Conservation (phyloP, 73 alveolate genomes). For the Paramecium tetraurelia region DNA sequence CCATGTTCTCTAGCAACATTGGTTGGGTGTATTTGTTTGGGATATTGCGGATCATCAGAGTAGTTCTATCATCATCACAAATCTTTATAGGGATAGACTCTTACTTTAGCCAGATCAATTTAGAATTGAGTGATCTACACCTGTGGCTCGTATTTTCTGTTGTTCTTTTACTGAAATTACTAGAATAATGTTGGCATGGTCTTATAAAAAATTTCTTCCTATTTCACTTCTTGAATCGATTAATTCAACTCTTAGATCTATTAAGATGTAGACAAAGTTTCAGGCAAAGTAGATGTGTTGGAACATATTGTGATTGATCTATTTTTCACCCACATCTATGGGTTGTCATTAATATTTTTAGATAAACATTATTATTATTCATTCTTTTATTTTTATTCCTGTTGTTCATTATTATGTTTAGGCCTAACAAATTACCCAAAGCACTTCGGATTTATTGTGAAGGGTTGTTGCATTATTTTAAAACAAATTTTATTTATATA, state of each 20-base stretch:
- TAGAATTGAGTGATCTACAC: not conserved
- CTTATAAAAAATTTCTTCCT: not conserved
- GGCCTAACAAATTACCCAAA: not conserved
- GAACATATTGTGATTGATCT: not conserved
- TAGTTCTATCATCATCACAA: constrained; percentile 64
- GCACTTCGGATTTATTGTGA: not conserved
- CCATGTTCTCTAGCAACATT: constrained; percentile 74
- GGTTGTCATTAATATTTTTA: not conserved
- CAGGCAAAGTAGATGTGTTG: not conserved
- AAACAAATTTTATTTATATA: not conserved
- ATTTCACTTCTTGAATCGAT: not conserved
- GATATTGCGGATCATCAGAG: constrained; percentile 96
- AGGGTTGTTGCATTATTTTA: not conserved
- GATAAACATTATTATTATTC: not conserved
- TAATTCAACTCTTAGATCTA: not conserved
- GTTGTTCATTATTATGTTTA: not conserved
- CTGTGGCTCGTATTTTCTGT: not conserved
- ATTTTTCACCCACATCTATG: not conserved
- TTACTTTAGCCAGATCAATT: not conserved
- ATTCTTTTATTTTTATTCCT: not conserved
- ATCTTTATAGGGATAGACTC: not conserved
- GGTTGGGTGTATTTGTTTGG: constrained; percentile 91
- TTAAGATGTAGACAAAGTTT: not conserved
- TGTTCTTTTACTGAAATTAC: not conserved
- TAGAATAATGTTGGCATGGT: not conserved